phyloP scores from a whole-genome alignment of 176 grass and related monocot species.

The Musa schizocarpa region DNA sequence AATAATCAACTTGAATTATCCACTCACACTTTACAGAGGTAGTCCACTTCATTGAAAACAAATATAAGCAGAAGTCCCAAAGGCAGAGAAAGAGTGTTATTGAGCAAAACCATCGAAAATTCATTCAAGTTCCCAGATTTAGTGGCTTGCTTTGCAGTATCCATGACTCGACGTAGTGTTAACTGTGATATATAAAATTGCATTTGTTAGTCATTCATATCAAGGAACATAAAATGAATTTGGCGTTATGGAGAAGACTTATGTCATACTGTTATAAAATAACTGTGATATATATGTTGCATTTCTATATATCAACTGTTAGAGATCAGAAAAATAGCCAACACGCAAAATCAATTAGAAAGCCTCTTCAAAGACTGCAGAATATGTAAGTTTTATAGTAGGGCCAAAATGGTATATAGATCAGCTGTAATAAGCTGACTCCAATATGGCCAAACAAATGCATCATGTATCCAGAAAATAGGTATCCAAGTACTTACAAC shows the following conservation, averaged over 20 bases:
- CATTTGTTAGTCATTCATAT: slow-evolving; percentile 4
- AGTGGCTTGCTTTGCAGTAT: slow-evolving; percentile 84
- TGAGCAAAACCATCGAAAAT: slow-evolving; percentile 94
- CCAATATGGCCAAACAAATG: background rate
- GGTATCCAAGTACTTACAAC: background rate
- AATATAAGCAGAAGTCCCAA: slow-evolving; percentile 74
- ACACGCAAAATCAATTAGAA: background rate
- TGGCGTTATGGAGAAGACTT: background rate
- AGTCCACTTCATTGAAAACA: slow-evolving; percentile 71
- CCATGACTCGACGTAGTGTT: slow-evolving; percentile 84
- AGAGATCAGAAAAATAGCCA: background rate
- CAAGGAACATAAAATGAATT: background rate
- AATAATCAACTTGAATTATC: background rate
- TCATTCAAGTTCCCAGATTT: slow-evolving; percentile 94
- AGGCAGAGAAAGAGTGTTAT: slow-evolving; percentile 81
- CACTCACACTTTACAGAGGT: slow-evolving; percentile 75
- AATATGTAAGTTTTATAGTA: background rate
- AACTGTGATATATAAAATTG: slow-evolving; percentile 37
- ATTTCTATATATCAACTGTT: background rate
- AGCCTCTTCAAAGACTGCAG: background rate
- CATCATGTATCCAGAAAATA: background rate
- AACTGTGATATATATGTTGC: background rate
- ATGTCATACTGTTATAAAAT: background rate
- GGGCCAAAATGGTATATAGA: background rate
- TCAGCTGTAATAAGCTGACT: background rate